phyloP scores from a whole-genome alignment of 441 rosid species.

The Macaranga tanarius region DNA sequence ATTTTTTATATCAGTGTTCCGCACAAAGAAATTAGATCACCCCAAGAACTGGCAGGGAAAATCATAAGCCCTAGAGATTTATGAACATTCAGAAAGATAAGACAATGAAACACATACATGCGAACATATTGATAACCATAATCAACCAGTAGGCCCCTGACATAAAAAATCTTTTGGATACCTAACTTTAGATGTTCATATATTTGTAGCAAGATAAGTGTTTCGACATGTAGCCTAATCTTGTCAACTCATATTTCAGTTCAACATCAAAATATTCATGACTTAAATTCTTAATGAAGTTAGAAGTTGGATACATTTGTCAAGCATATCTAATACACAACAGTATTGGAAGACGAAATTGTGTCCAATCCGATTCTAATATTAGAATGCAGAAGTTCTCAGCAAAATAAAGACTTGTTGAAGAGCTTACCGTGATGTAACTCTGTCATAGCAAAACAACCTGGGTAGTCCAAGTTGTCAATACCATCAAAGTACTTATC shows the following conservation, averaged over 20 bases:
- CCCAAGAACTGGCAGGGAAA: too few species aligned
- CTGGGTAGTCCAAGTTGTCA: constrained; percentile 81
- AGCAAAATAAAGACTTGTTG: not conserved
- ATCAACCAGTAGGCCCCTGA: not conserved
- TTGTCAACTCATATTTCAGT: constrained; percentile 12
- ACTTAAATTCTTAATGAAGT: not conserved
- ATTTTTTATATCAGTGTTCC: not conserved
- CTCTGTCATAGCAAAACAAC: constrained; percentile 99
- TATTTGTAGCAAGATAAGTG: not conserved
- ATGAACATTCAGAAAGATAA: not conserved
- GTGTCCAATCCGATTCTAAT: not conserved
- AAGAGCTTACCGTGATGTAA: constrained; percentile 80
- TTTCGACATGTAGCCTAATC: constrained; percentile 5
- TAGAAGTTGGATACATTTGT: not conserved
- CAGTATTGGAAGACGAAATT: not conserved
- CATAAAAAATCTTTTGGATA: not conserved
- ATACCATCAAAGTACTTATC: constrained; percentile 85
- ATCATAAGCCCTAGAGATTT: not conserved
- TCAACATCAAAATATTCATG: not conserved
- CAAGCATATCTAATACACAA: constrained; percentile 3
- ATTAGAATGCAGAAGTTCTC: not conserved
- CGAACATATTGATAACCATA: not conserved
- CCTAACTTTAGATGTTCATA: not conserved
- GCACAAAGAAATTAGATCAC: not conserved
- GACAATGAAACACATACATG: not conserved